Evolutionary conservation across 805 yeast species (phyloP).

Genomic region (Starmerella scarabaei): DNA sequence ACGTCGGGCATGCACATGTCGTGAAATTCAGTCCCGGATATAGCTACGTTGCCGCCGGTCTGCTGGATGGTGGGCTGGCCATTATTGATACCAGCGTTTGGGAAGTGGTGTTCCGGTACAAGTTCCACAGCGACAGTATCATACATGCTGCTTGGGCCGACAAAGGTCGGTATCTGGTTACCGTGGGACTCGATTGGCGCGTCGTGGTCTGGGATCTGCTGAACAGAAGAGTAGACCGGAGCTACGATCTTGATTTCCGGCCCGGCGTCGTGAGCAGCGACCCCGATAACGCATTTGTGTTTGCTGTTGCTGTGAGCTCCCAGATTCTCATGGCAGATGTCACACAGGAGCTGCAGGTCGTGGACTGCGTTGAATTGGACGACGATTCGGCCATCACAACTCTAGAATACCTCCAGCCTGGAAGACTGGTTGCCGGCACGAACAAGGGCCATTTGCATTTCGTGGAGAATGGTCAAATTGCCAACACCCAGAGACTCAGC

Average conservation of each 20-base stretch:
- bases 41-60: constrained; percentile 12
- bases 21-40: constrained; percentile 10
- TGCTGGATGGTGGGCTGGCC: constrained; percentile 11
- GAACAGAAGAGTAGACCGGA: background rate
- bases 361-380: background rate
- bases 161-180: constrained; percentile 8
- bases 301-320: constrained; percentile 1
- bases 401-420: too few relatives aligned
- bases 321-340: background rate
- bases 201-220: constrained; percentile 10
- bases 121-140: constrained; percentile 8
- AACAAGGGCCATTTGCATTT: constrained; percentile 9
- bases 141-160: constrained; percentile 10
- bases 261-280: constrained; percentile 7
- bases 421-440: constrained; percentile 14
- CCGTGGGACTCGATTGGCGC: constrained; percentile 15
- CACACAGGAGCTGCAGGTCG: background rate
- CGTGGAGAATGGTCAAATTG: background rate
- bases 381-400: too few relatives aligned
- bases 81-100: constrained; percentile 12
- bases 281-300: background rate
- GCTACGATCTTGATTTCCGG: constrained; percentile 7
- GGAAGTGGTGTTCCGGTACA: constrained; percentile 8
- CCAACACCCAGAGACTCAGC: constrained; percentile 2
- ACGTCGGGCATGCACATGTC: constrained; percentile 8